Conservation (phyloP, 73 alveolate genomes). For the Paramecium sexaurelia region DNA sequence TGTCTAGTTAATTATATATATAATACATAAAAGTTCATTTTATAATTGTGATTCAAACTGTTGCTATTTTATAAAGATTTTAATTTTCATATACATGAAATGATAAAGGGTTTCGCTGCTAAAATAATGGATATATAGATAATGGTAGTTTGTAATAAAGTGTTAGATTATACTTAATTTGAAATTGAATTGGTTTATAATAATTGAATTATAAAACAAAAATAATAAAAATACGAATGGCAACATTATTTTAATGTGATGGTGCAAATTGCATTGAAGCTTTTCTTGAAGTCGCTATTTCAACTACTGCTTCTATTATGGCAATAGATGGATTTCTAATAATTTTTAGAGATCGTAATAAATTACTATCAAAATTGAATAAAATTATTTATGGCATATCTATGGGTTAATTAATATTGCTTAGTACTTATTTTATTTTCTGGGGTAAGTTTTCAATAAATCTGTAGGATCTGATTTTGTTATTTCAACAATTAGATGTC, state of each 20-base stretch:
- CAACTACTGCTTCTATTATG: not conserved
- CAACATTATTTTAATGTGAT: constrained; percentile 29
- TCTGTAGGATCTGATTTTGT: constrained; percentile 51
- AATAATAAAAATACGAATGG: constrained; percentile 3
- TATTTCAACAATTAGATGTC: constrained; percentile 42
- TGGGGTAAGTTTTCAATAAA: constrained; percentile 20
- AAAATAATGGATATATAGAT: no score
- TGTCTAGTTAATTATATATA: no score
- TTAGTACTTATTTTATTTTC: not conserved
- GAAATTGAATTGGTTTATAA: not conserved
- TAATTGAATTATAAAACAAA: not conserved
- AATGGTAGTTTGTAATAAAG: no score
- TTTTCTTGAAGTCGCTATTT: constrained; percentile 11
- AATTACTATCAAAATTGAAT: constrained; percentile 36
- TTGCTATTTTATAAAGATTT: no score
- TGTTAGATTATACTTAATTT: not conserved
- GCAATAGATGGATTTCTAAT: constrained; percentile 42
- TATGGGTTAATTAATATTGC: constrained; percentile 19
- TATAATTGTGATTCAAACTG: no score
- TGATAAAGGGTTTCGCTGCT: no score
- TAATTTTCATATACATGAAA: no score
- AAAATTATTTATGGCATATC: constrained; percentile 42
- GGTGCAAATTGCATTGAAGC: constrained; percentile 32
- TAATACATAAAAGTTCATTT: no score
- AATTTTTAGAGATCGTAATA: constrained; percentile 51